phyloP scores from a whole-genome alignment of 129 eudicot species.

The Mikania micrantha region DNA sequence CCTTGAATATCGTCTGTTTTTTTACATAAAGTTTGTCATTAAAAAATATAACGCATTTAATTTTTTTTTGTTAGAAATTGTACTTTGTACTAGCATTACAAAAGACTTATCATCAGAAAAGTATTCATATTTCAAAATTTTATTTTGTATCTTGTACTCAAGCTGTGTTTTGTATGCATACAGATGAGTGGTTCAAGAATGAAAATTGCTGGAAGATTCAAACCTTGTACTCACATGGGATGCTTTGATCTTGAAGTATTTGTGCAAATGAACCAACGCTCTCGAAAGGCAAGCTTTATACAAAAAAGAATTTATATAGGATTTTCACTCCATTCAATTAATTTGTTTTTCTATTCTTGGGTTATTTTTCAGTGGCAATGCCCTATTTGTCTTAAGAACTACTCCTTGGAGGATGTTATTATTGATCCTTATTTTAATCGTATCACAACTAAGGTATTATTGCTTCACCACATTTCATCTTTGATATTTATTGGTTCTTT shows the following conservation, averaged over 20 bases:
- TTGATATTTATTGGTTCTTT: not conserved
- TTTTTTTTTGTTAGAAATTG: not conserved
- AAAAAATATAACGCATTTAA: not conserved
- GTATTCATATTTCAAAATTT: not conserved
- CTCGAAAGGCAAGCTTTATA: slow-evolving; percentile 75
- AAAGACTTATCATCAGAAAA: not conserved
- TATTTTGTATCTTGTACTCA: not conserved
- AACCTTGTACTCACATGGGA: slow-evolving; percentile 91
- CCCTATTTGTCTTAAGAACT: slow-evolving; percentile 91
- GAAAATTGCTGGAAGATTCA: slow-evolving; percentile 96
- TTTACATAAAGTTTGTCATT: not conserved
- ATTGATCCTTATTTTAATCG: slow-evolving; percentile 86
- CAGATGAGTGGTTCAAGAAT: slow-evolving; percentile 99
- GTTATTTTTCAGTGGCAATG: slow-evolving; percentile 83
- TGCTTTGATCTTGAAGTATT: slow-evolving; percentile 94
- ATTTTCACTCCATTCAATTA: not conserved
- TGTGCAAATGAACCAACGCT: slow-evolving; percentile 88
- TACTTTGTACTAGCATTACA: no score
- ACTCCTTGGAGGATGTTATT: slow-evolving; percentile 74
- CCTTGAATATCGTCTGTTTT: not conserved
- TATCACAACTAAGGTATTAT: slow-evolving; percentile 67
- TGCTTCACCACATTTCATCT: not conserved
- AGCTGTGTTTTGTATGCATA: slow-evolving; percentile 6
- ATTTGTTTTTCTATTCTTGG: slow-evolving; percentile 20
- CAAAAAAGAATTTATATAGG: not conserved